These are phyloP conservation scores for Candida rishiriensis DNA, from an alignment of 805 yeast species.

Conservation along the genomic window DNA sequence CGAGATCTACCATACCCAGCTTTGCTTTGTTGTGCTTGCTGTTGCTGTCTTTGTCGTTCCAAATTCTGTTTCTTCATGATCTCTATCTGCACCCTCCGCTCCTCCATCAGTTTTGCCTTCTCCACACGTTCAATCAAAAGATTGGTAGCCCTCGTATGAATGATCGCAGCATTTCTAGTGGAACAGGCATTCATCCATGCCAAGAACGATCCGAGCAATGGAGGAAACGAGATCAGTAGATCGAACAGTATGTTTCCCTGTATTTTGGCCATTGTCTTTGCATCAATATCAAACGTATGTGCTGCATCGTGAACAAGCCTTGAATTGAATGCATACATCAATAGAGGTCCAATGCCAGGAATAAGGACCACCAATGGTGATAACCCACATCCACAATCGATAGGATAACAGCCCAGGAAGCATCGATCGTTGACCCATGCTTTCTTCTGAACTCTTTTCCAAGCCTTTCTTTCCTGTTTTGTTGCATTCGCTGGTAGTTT, in stretches of 20 bases:
- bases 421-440: constrained; percentile 91
- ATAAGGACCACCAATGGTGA: constrained; percentile 64
- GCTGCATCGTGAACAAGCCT: constrained; percentile 61
- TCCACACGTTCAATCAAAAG: constrained; percentile 13
- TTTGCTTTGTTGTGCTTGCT: too few relatives aligned
- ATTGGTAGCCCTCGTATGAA: constrained; percentile 42
- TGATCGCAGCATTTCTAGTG: constrained; percentile 80
- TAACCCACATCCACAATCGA: constrained; percentile 72
- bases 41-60: too few relatives aligned
- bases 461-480: constrained; percentile 56
- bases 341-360: constrained; percentile 81
- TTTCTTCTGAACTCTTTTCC: constrained; percentile 67
- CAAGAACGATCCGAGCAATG: constrained; percentile 72
- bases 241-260: constrained; percentile 75
- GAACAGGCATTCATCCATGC: constrained; percentile 84
- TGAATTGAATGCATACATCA: constrained; percentile 76
- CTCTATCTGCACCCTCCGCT: too few relatives aligned
- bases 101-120: not conserved
- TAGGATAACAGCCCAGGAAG: constrained; percentile 71
- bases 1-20: too few relatives aligned
- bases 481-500: constrained; percentile 56
- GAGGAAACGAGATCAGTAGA: constrained; percentile 69
- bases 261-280: constrained; percentile 58
- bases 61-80: too few relatives aligned
- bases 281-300: constrained; percentile 52